phyloP scores from a whole-genome alignment of 2,329 filamentous ascomycete species.

The Cladosporium sphaerospermum region DNA sequence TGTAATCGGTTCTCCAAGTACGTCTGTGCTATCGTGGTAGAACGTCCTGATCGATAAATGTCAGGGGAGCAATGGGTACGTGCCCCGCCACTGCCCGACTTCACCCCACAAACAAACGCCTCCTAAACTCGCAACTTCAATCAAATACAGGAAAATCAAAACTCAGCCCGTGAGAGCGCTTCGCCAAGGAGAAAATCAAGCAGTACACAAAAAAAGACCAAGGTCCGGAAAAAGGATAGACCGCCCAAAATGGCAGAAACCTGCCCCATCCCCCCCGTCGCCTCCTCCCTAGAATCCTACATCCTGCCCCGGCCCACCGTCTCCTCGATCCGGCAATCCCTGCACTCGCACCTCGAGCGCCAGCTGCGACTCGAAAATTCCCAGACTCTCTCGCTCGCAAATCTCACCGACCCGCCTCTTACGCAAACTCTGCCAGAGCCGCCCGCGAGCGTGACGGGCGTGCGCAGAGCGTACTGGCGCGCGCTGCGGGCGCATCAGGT shows the following conservation, averaged over 20 bases:
- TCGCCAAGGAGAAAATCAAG: background rate
- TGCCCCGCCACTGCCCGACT: too few species aligned
- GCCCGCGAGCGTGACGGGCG: slow-evolving; percentile 19
- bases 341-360: slow-evolving; percentile 22
- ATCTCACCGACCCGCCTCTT: slow-evolving; percentile 4
- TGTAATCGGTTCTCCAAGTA: too few species aligned
- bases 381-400: slow-evolving; percentile 15
- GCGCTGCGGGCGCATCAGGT: slow-evolving; percentile 25
- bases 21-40: too few species aligned
- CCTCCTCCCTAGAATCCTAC: slow-evolving; percentile 24
- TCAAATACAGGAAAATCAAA: slow-evolving; percentile 1
- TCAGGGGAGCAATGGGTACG: too few species aligned
- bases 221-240: too few species aligned
- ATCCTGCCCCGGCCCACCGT: slow-evolving; percentile 27
- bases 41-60: too few species aligned
- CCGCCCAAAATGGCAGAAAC: background rate
- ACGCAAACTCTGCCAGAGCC: slow-evolving; percentile 10
- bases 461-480: slow-evolving; percentile 26
- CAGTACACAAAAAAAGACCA: background rate
- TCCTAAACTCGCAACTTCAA: background rate
- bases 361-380: slow-evolving; percentile 11
- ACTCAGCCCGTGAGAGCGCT: background rate
- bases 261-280: slow-evolving; percentile 27
- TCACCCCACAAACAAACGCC: background rate
- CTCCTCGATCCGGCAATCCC: slow-evolving; percentile 20